A percentile compares a stretch with the other conserved stretches of the same genome.
Conservation (phyloP, 805 yeast genomes). For the Blastobotrys americana region DNA sequence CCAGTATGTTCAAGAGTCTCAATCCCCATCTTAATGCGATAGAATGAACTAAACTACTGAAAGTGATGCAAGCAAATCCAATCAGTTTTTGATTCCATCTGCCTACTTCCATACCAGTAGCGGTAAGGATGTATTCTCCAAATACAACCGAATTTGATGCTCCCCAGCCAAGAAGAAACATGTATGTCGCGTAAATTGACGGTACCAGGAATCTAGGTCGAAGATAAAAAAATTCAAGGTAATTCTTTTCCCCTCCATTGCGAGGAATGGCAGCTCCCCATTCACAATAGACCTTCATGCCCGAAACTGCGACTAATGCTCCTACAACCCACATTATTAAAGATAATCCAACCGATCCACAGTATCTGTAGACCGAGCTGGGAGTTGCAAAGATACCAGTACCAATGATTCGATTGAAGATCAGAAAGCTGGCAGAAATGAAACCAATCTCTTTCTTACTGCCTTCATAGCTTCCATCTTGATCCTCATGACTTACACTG, state of each 20-base stretch:
- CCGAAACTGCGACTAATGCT: constrained; percentile 48
- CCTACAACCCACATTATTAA: constrained; percentile 57
- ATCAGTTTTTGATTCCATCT: constrained; percentile 36
- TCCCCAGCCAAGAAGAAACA: constrained; percentile 53
- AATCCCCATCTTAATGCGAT: constrained; percentile 45
- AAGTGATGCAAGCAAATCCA: constrained; percentile 43
- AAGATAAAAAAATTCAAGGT: constrained; percentile 50
- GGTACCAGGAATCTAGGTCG: constrained; percentile 49
- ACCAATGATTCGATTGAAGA: constrained; percentile 64
- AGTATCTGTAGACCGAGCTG: constrained; percentile 47
- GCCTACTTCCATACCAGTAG: constrained; percentile 34
- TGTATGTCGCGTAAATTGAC: constrained; percentile 43
- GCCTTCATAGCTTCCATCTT: neutral
- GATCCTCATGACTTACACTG: neutral
- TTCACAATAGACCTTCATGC: constrained; percentile 53
- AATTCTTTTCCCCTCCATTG: constrained; percentile 65
- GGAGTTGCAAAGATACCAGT: constrained; percentile 69
- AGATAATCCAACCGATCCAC: constrained; percentile 55
- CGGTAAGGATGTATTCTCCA: constrained; percentile 49
- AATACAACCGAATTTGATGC: constrained; percentile 60
- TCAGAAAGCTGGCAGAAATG: constrained; percentile 34
- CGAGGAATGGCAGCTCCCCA: constrained; percentile 59
- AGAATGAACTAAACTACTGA: constrained; percentile 43
- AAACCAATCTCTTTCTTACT: constrained; percentile 25
- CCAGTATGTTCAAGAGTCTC: constrained; percentile 45